A percentile compares a stretch with the other conserved stretches of the same genome.
phyloP scores from a whole-genome alignment of 2,329 filamentous ascomycete genomes.

The Aspergillus sp. region DNA sequence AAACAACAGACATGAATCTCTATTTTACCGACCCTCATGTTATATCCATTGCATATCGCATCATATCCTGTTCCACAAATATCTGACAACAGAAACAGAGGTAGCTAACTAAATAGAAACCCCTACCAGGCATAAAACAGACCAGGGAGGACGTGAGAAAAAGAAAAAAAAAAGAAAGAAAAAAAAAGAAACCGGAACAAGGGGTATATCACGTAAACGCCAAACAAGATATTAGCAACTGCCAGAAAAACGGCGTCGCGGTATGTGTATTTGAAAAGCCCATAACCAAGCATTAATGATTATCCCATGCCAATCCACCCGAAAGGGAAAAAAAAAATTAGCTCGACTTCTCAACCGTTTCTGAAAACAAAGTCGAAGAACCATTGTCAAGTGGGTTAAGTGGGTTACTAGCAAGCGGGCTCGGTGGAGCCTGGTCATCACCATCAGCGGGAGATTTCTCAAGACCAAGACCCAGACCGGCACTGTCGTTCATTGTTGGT shows the following conservation, averaged over 20 bases:
- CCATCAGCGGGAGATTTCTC: constrained; percentile 15
- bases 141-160: constrained; percentile 1
- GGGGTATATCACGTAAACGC: constrained; percentile 38
- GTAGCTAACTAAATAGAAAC: background rate
- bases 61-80: background rate
- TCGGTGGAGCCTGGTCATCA: constrained; percentile 8
- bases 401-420: constrained; percentile 22
- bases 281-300: background rate
- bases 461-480: constrained; percentile 28
- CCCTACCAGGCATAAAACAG: background rate
- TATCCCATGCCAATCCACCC: background rate
- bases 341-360: constrained; percentile 19
- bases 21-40: background rate
- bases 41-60: constrained; percentile 1
- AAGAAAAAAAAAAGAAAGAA: constrained; percentile 4
- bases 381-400: constrained; percentile 22
- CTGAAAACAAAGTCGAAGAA: constrained; percentile 19
- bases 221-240: constrained; percentile 9
- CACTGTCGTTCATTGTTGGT: constrained; percentile 18
- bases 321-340: constrained; percentile 3
- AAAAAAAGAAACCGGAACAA: constrained; percentile 20
- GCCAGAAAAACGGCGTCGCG: background rate
- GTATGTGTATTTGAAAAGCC: background rate
- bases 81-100: too few relatives aligned
- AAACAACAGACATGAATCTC: too few relatives aligned